These are phyloP conservation scores for Thymus quinquecostatus DNA, from an alignment of 257 asterid genomes.

Conservation along the genomic window DNA sequence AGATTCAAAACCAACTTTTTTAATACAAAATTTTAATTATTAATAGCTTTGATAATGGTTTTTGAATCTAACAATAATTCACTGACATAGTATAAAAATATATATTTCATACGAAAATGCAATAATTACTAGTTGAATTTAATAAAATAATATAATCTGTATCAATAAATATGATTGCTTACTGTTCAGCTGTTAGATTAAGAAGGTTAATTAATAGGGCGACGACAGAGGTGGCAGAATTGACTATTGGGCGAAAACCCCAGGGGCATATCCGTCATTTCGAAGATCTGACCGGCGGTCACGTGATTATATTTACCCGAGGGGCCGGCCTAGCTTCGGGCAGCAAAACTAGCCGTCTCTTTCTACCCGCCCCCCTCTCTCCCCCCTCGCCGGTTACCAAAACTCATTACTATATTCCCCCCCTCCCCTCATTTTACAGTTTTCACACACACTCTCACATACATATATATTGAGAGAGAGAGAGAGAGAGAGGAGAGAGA, in stretches of 20 bases:
- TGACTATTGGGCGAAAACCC: conserved; percentile 18
- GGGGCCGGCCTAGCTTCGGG: conserved; percentile 60
- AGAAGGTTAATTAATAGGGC: conserved; percentile 2
- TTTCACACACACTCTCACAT: not conserved
- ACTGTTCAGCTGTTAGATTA: not conserved
- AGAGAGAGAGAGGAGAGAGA: not conserved
- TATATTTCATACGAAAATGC: no score
- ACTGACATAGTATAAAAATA: no score
- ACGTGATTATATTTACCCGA: conserved; percentile 38
- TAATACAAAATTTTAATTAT: no score
- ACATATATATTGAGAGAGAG: not conserved
- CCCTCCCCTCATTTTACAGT: conserved; percentile 13
- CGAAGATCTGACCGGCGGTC: conserved; percentile 35
- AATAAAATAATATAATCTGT: no score
- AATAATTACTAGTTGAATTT: no score
- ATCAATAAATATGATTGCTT: no score
- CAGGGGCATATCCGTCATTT: conserved; percentile 39
- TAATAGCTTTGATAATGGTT: no score
- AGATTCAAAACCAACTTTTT: no score
- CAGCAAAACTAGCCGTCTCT: conserved; percentile 48
- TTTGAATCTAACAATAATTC: no score
- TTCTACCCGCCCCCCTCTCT: conserved; percentile 30
- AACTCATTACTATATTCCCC: not conserved
- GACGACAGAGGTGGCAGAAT: conserved; percentile 23
- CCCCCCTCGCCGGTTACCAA: conserved; percentile 50